Evolutionary conservation across 202 grass and related monocot genomes (phyloP).

Genomic region (Sporobolus alterniflorus): DNA sequence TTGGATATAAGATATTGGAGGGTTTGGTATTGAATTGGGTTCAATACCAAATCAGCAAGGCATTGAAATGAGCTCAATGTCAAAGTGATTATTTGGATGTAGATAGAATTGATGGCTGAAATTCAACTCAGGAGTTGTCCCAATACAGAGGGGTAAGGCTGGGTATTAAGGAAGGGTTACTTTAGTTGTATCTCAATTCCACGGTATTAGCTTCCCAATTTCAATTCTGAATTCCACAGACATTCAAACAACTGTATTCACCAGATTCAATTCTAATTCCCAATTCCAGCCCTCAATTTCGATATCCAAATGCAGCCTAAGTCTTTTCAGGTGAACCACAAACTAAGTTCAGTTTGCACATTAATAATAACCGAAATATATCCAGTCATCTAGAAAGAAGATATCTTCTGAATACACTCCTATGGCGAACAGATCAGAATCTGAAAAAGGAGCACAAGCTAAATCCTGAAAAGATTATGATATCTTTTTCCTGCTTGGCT

Average conservation of each 20-base stretch:
- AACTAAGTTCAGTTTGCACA: not conserved
- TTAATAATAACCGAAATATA: not conserved
- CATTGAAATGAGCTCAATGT: too few species aligned
- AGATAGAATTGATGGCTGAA: too few species aligned
- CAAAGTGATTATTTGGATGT: too few species aligned
- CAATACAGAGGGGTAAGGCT: not conserved
- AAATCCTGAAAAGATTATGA: conserved; percentile 14
- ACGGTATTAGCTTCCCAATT: not conserved
- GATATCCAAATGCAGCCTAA: not conserved
- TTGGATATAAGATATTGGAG: too few species aligned
- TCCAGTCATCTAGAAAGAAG: not conserved
- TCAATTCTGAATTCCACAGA: not conserved
- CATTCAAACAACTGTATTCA: not conserved
- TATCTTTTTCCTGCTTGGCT: not conserved
- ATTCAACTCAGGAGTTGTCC: too few species aligned
- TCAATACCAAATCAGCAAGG: too few species aligned
- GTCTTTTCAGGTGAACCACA: not conserved
- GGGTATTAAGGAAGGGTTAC: not conserved
- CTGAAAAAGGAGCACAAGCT: conserved; percentile 21
- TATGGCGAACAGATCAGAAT: not conserved
- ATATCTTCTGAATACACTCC: conserved; percentile 1
- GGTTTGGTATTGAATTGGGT: too few species aligned
- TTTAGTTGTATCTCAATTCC: not conserved
- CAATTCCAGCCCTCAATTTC: not conserved
- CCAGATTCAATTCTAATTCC: not conserved